Percentiles rank a stretch among this genome's conserved stretches.
Evolutionary conservation across 2,329 filamentous ascomycete genomes (phyloP).

Genomic region (Cytospora piceicola): DNA sequence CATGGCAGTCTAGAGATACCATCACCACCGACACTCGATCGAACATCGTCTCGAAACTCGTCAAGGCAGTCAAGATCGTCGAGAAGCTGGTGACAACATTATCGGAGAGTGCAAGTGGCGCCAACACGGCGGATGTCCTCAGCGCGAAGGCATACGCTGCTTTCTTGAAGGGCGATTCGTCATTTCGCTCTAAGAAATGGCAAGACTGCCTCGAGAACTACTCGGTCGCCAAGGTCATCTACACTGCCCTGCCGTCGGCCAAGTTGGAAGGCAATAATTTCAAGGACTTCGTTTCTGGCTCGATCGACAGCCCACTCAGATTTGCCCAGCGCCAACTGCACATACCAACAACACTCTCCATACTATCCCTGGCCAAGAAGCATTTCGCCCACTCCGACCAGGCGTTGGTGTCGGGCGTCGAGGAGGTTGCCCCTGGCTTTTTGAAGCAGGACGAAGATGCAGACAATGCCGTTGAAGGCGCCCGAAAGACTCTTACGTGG

Average conservation of each 20-base stretch:
- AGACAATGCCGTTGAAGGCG: slow-evolving; percentile 48
- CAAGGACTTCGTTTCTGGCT: slow-evolving; percentile 83
- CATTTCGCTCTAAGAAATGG: slow-evolving; percentile 91
- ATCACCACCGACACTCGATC: slow-evolving; percentile 79
- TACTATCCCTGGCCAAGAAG: slow-evolving; percentile 76
- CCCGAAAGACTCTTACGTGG: slow-evolving; percentile 82
- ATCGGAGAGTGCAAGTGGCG: slow-evolving; percentile 66
- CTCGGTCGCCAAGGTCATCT: slow-evolving; percentile 78
- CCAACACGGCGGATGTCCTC: slow-evolving; percentile 71
- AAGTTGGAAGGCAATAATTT: slow-evolving; percentile 72
- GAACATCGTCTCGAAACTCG: slow-evolving; percentile 85
- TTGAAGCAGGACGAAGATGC: slow-evolving; percentile 63
- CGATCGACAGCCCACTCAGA: slow-evolving; percentile 89
- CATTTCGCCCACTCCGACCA: slow-evolving; percentile 72
- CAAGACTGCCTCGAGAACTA: slow-evolving; percentile 75
- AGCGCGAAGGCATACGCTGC: slow-evolving; percentile 85
- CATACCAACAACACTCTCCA: slow-evolving; percentile 81
- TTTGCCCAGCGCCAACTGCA: slow-evolving; percentile 94
- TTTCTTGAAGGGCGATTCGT: slow-evolving; percentile 74
- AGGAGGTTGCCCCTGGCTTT: slow-evolving; percentile 69
- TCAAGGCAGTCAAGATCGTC: slow-evolving; percentile 76
- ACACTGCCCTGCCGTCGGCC: slow-evolving; percentile 71
- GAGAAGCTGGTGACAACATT: slow-evolving; percentile 69
- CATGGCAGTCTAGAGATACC: slow-evolving; percentile 90
- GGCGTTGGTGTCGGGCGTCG: slow-evolving; percentile 67